Conservation (phyloP, 2,329 filamentous ascomycete genomes). For the Penicillium sp. region DNA sequence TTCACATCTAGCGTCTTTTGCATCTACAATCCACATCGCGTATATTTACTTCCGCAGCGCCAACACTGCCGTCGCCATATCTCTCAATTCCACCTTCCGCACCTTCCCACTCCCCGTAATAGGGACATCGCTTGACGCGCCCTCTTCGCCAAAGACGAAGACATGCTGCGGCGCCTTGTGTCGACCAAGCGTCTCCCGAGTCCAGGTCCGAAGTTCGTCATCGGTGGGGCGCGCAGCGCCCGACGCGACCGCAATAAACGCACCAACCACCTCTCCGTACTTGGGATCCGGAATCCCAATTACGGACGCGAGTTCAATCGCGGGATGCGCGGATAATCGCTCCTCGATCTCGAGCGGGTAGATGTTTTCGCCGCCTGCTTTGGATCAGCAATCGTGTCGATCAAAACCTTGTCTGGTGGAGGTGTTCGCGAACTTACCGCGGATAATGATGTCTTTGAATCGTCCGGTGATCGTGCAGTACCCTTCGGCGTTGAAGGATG, state of each 20-base stretch:
- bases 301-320: constrained; percentile 66
- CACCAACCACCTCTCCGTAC: constrained; percentile 72
- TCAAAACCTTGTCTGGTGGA: not conserved
- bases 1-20: not conserved
- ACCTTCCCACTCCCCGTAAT: constrained; percentile 74
- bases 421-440: constrained; percentile 47
- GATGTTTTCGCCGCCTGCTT: constrained; percentile 67
- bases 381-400: constrained; percentile 2
- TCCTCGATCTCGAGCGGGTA: constrained; percentile 78
- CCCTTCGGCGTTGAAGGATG: constrained; percentile 56
- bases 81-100: constrained; percentile 61
- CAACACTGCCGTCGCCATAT: constrained; percentile 45
- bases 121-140: constrained; percentile 56
- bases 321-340: constrained; percentile 65
- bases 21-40: not conserved
- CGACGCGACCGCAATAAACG: constrained; percentile 53
- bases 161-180: constrained; percentile 72
- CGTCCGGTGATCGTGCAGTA: constrained; percentile 74
- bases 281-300: constrained; percentile 70
- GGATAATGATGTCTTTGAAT: constrained; percentile 79
- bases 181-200: constrained; percentile 60
- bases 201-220: constrained; percentile 64
- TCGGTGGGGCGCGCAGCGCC: constrained; percentile 47
- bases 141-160: constrained; percentile 72
- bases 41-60: constrained; percentile 32